Evolutionary conservation across 768 basidiomycete genomes (phyloP), one percentile per base, ranked within the genome.

Genomic region (Russula earlei): DNA sequence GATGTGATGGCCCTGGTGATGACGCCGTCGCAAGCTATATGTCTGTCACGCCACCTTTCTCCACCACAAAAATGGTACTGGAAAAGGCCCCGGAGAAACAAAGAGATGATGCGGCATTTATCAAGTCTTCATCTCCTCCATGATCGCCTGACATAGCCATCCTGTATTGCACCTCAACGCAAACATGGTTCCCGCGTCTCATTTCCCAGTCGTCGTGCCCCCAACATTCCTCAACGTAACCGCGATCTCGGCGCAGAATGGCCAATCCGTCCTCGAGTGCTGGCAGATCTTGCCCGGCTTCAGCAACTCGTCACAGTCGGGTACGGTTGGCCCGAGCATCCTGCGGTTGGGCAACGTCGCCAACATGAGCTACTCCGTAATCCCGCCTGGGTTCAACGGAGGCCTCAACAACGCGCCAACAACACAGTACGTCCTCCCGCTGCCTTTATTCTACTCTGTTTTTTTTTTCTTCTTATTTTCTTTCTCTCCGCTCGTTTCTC

Each of bases 321-420:
- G 67, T 41, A 68, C 67, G 17, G 46, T 46, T 4, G n/a, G n/a
- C n/a, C 67, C 67, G 33, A 56, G 56, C 12, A 56, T 55, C 43
- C 41, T 68, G 24, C 54, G 63, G 54, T 50, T 68, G 31, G 65
- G 66, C 6, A 46, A 51, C 40, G 43, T 67, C 37, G 55, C 65
- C 25, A 67, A 66, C 61, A 63, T 58, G 53, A 66, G 60, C n/a
- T 65, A 61, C 56, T 58, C 66, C 5, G 61, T 67, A 22, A 20
- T 67, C 43, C 66, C 79, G 2, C 76, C 79, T 0, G 61, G 75
- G 19, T 80, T 78, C 17, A 75, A 78, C 58, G 74, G 75, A 10
- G 79, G 80, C 33, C 74, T 77, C 8, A 77, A 78, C 60, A 78
- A 75, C n/a, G 77, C 78, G 1, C 72, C 78, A 9, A 76, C 78